A percentile compares a stretch with the other conserved stretches of the same genome.
Conservation (phyloP, 345 rosid genomes). For the Trapa bicornis region DNA sequence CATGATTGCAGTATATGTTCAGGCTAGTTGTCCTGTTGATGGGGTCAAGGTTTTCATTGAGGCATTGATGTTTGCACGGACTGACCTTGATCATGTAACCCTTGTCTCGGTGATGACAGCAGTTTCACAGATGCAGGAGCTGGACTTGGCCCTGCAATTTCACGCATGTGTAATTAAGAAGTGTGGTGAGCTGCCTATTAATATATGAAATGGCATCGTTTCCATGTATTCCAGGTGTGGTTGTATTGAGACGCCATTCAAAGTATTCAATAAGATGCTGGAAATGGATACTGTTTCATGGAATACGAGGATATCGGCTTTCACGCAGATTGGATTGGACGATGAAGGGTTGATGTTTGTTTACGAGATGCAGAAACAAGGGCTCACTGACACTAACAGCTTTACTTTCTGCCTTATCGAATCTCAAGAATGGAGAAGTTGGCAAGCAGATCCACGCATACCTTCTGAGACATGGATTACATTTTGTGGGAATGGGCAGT, state of each 20-base stretch:
- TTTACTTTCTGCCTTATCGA: constrained; percentile 79
- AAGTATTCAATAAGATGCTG: constrained; percentile 51
- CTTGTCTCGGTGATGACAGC: constrained; percentile 49
- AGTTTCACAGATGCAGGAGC: constrained; percentile 55
- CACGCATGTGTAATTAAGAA: constrained; percentile 63
- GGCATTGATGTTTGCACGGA: constrained; percentile 37
- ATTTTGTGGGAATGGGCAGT: constrained; percentile 65
- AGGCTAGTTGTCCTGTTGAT: constrained; percentile 31
- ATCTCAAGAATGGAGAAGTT: constrained; percentile 47
- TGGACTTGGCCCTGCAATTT: constrained; percentile 45
- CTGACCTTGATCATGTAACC: constrained; percentile 49
- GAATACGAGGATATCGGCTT: constrained; percentile 79
- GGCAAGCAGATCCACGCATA: constrained; percentile 83
- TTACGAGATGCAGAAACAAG: constrained; percentile 78
- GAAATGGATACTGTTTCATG: constrained; percentile 72
- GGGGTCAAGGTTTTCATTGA: constrained; percentile 49
- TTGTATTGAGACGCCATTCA: constrained; percentile 44
- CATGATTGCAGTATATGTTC: constrained; percentile 60
- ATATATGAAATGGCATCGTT: constrained; percentile 46
- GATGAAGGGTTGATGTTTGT: constrained; percentile 82
- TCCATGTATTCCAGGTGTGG: constrained; percentile 78
- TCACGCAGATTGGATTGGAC: constrained; percentile 67
- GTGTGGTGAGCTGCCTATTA: constrained; percentile 28
- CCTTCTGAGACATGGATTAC: constrained; percentile 51
- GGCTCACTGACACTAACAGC: constrained; percentile 53